Conservation (phyloP, 176 grass and related monocot species). For the Leersia perrieri region DNA sequence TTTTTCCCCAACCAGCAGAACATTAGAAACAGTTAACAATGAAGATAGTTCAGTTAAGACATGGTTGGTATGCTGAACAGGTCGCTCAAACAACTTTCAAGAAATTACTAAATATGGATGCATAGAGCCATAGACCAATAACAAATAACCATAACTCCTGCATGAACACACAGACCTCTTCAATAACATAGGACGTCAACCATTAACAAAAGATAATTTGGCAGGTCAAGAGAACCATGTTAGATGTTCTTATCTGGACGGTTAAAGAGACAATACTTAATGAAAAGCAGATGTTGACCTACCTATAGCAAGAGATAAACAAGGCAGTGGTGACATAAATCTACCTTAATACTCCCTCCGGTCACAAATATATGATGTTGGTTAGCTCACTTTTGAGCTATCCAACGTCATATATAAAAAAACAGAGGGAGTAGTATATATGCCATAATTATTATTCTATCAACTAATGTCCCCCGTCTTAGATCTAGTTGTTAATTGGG, state of each 20-base stretch:
- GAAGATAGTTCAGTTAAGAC: neutral
- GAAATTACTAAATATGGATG: neutral
- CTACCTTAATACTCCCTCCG: too few relatives aligned
- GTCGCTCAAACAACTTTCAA: neutral
- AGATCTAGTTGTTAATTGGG: neutral
- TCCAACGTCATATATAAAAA: too few relatives aligned
- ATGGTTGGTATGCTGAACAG: neutral
- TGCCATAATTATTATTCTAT: slow-evolving; percentile 17
- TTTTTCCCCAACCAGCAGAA: slow-evolving; percentile 26
- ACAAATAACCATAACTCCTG: neutral
- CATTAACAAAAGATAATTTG: neutral
- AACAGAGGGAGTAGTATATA: too few relatives aligned
- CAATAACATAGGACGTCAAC: neutral
- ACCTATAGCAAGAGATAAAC: slow-evolving; percentile 22
- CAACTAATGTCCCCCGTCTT: neutral
- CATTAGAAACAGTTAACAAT: neutral
- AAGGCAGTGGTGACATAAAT: slow-evolving; percentile 3
- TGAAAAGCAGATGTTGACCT: slow-evolving; percentile 14
- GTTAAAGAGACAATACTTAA: neutral
- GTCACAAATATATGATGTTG: too few relatives aligned
- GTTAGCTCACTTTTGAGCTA: too few relatives aligned
- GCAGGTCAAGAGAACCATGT: neutral
- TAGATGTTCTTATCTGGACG: neutral
- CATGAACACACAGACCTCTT: neutral
- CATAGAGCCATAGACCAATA: neutral